phyloP scores from a whole-genome alignment of 139 green algal species.

The Auxenochlorella pyrenoidosa region DNA sequence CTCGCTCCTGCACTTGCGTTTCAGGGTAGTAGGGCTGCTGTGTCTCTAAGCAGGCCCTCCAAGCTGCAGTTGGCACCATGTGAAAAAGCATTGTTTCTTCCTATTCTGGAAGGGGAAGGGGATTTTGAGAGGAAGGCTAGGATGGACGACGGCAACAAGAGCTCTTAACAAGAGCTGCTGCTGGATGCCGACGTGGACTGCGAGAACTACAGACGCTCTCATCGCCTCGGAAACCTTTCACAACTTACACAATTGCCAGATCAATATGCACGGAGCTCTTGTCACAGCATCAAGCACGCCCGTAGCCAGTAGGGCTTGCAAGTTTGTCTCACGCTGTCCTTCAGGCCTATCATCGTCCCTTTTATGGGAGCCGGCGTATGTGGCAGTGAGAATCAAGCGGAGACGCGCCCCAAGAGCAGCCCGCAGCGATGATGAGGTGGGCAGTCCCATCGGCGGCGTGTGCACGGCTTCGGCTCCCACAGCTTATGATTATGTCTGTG shows the following conservation, averaged over 20 bases:
- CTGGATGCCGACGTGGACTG: not conserved
- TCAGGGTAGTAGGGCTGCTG: conserved; percentile 8
- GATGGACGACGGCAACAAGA: no score
- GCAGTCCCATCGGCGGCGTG: not conserved
- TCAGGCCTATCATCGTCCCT: no score
- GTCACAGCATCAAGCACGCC: not conserved
- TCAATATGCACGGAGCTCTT: not conserved
- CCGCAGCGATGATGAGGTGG: not conserved
- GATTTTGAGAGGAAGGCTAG: no score
- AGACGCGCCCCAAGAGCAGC: not conserved
- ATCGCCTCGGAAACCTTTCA: not conserved
- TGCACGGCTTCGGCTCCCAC: no score
- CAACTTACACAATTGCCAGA: not conserved
- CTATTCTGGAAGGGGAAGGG: no score
- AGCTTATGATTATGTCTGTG: no score
- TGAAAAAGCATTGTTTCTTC: no score
- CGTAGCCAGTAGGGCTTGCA: not conserved
- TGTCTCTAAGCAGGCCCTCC: not conserved
- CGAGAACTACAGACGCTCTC: not conserved
- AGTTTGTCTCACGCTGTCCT: not conserved
- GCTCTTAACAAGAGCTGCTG: no score
- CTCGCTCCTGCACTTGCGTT: not conserved
- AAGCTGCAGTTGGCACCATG: not conserved
- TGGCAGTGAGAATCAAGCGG: not conserved
- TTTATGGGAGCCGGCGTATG: not conserved